Base-by-base conservation (phyloP, 345 rosid genomes). In the Angophora floribunda region DNA sequence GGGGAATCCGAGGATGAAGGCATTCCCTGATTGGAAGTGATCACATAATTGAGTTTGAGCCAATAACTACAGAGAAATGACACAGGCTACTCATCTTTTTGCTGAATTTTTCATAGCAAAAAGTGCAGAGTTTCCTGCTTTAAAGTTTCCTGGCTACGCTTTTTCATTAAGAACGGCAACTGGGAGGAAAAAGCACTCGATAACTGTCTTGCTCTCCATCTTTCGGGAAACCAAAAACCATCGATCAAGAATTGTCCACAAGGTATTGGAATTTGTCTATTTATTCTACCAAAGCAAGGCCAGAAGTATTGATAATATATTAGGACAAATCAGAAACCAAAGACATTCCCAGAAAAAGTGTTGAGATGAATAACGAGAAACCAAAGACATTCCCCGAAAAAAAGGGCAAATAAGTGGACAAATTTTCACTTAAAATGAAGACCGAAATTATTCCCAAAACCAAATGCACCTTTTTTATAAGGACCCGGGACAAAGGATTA, bases 1-100 rank as follows among this genome's bases (percentile, higher is more conserved):
- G 94, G 47, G 95, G 94, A 52, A 92, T 91, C 79, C 59, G 53
- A 1, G 92, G 95, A 17, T 89, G 92, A 70, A 92, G 87, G 75
- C 90, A 80, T 89, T 90, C 92, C 90, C 95, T 93, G 91, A 51
- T 28, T 10, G 84, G 24, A 70, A 32, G 80, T 1, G 24, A 70
- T 32, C 80, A 70, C 45, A 70, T 70, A 32, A 32, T 32, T 70
- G 3, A 70, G 80, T 70, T 7, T 6, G 6, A 16, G 45, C 10
- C 22, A 9, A 5, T 8, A 70, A 8, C 80, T 9, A 32, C 16
- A 16, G 80, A 70, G 24, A 70, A 32, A 32, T 16, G 8, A 70
- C 45, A 15, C 24, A 8, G 80, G 80, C 52, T 30, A 19, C 80
- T 70, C 45, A 32, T 32, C 80, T 32, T 32, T 32, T 70, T 9